Evolutionary conservation across 2,329 filamentous ascomycete genomes (phyloP), one percentile per base, ranked within the genome.

Genomic region (Xylaria sp.): DNA sequence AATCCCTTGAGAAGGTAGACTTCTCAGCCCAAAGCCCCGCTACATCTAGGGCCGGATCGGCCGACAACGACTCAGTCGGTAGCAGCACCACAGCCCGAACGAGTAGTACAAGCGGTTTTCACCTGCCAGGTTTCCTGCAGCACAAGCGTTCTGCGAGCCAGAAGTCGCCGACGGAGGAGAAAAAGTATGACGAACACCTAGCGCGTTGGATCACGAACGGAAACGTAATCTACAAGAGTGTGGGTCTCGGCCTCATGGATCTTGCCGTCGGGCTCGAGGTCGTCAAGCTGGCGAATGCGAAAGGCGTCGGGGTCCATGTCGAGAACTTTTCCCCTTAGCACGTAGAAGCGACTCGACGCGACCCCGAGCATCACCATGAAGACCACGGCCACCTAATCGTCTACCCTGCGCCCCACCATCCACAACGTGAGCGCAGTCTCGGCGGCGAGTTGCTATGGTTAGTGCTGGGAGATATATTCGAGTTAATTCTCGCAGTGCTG

Each of bases 221-320:
- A 0, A 90, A 87, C 60, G 87, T 90, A 19, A 82, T 90, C 7
- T 90, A 89, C 72, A 90, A 90, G 78, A 86, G 85, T 63, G 87
- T 90, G 0, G 87, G 87, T 0, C 73, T 90, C 48, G 87, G 87
- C 0, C 72, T 89, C 52, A 89, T 90, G 87, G 87, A 90, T 68
- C 73, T 90, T 21, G 82, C 85, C 1, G 83, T 89, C 1, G 87
- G 87, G 13, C 79, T 80, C 67, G 82, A 87, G 56, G 64, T 90
- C 48, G 73, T 90, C 17, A 75, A 80, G 60, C 72, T 88, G 63
- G 87, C 87, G 1, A 78, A 78, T 41, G 76, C 81, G 53, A 87
- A 81, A 73, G 78, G 80, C 0, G 73, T 89, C 10, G 87, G 87
- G 6, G 83, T 78, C 8, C 76, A 76, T 7, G 75, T 89, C 25